phyloP scores from a whole-genome alignment of 768 basidiomycete species.

The Rhizopogon vulgaris region DNA sequence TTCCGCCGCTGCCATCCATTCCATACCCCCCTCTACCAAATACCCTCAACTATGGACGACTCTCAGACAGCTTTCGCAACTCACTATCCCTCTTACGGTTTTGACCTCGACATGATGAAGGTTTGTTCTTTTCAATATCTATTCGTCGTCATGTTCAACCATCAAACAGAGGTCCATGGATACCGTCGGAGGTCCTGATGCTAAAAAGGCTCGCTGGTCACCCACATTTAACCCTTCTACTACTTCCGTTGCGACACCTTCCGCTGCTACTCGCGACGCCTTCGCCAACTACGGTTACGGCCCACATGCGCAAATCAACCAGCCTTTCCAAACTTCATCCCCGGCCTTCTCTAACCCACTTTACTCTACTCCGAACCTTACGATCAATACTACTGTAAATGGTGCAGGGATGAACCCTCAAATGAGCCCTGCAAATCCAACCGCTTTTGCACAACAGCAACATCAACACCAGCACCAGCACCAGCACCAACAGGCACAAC shows the following conservation, averaged over 20 bases:
- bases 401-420: conserved; percentile 48
- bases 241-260: conserved; percentile 30
- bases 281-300: conserved; percentile 89
- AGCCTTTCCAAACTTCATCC: conserved; percentile 43
- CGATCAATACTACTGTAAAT: conserved; percentile 53
- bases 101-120: conserved; percentile 94
- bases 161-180: conserved; percentile 75
- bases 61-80: conserved; percentile 61
- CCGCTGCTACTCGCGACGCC: conserved; percentile 49
- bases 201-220: conserved; percentile 90
- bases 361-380: conserved; percentile 68
- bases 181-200: conserved; percentile 71
- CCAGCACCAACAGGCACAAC: conserved; percentile 12
- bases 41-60: conserved; percentile 58
- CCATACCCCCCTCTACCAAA: conserved; percentile 19
- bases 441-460: conserved; percentile 46
- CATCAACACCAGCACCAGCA: conserved; percentile 25
- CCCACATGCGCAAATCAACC: conserved; percentile 59
- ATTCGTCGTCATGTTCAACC: conserved; percentile 3
- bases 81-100: conserved; percentile 65
- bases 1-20: conserved; percentile 46
- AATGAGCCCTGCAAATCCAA: conserved; percentile 58
- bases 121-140: conserved; percentile 29
- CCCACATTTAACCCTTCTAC: conserved; percentile 44
- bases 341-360: conserved; percentile 52